Evolutionary conservation across 768 basidiomycete species (phyloP), one percentile per base, ranked within the genome.

Genomic region (Guyanaporus albipodus): DNA sequence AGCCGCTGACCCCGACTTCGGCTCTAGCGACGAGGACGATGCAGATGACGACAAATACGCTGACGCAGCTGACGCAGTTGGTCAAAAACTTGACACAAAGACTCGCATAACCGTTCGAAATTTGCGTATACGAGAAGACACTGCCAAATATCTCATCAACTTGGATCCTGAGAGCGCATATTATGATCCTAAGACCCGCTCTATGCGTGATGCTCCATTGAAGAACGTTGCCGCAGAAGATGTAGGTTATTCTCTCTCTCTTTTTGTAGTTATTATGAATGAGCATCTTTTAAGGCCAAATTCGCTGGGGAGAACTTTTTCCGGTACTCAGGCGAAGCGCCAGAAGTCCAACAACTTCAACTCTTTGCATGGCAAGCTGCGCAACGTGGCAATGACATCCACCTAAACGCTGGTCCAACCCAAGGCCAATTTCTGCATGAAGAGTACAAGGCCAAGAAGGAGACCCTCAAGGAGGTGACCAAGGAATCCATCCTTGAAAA

Each of bases 101-200:
- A 96, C 93, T 18, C 87, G 96, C 44, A 94, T 99, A 47, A 98
- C 96, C 15, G 96, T 99, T 50, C 83, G 96, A 50, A 98, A 99
- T 70, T 73, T 99, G 59, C 89, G 96, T 72, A 98, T 99, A 56
- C 86, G 96, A 62, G 96, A 99, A 70, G 96, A 99, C 65, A 98
- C 95, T 2, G 96, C 96, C 9, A 99, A 99, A 66, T 99, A 99
- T 64, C 79, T 99, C 61, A 88, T 95, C 67, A 99, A 98, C 64
- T 67, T 99, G 66, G 93, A 98, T 67, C 87, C 87, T 1, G 85
- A 91, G 0, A 92, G 89, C 58, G 96, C 96, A 8, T 97, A 98
- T 72, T 99, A 99, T 63, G 96, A 99, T 62, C 96, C 96, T 38
- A 99, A 99, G 73, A 98, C 96, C 11, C 85, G 96, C 61, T 97